Percentiles rank a stretch among this genome's conserved stretches.
Evolutionary conservation across 768 basidiomycete species (phyloP).

Genomic region (Trametopsis cervina): DNA sequence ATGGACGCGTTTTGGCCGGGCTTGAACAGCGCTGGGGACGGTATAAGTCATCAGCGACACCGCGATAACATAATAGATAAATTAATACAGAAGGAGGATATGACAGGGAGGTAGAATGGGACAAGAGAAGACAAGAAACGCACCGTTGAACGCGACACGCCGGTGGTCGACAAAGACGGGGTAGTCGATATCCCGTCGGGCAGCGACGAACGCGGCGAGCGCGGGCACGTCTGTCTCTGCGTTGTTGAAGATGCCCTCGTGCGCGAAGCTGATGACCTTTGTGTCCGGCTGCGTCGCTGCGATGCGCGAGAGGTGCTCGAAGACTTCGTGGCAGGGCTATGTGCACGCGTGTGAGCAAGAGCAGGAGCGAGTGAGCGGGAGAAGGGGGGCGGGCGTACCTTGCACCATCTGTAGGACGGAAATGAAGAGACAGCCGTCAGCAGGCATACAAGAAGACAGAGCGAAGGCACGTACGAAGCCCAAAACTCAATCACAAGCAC

Average conservation of each 20-base stretch:
- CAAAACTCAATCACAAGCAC: constrained; percentile 25
- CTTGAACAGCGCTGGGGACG: constrained; percentile 21
- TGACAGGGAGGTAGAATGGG: neutral
- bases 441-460: neutral
- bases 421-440: neutral
- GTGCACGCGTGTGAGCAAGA: neutral
- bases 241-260: constrained; percentile 25
- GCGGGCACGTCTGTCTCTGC: constrained; percentile 18
- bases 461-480: constrained; percentile 21
- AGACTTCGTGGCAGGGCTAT: constrained; percentile 25
- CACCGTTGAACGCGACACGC: constrained; percentile 22
- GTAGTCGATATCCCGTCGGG: constrained; percentile 22
- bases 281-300: constrained; percentile 17
- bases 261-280: constrained; percentile 24
- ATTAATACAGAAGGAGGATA: constrained; percentile 1
- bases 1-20: constrained; percentile 24
- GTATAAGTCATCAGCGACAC: constrained; percentile 5
- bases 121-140: neutral
- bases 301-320: constrained; percentile 20
- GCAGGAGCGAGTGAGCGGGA: constrained; percentile 1
- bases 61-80: neutral
- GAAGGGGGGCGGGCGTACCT: constrained; percentile 2
- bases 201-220: constrained; percentile 19
- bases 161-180: constrained; percentile 23
- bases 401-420: constrained; percentile 11